Conservation (phyloP, 2,329 filamentous ascomycete genomes). For the Penicillium sp. region DNA sequence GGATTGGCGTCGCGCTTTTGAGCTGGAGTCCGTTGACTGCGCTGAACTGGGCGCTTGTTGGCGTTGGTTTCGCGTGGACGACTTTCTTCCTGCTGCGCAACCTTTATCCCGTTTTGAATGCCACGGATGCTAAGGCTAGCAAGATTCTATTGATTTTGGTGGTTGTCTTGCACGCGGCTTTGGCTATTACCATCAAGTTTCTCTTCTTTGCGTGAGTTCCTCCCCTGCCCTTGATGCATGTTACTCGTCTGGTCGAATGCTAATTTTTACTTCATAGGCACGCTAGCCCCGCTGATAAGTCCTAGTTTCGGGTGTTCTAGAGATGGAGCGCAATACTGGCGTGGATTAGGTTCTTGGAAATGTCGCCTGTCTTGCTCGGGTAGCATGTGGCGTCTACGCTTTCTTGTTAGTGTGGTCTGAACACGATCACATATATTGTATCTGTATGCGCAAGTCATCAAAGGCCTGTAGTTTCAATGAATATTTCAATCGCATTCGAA, state of each 20-base stretch:
- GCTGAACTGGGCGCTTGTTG: conserved; percentile 93
- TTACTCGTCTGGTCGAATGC: conserved; percentile 11
- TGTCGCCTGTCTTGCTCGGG: conserved; percentile 24
- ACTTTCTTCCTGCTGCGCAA: conserved; percentile 84
- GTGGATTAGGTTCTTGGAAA: conserved; percentile 2
- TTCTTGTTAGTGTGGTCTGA: conserved; percentile 12
- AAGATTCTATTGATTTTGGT: conserved; percentile 86
- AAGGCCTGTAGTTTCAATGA: conserved; percentile 13
- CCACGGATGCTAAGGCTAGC: conserved; percentile 88
- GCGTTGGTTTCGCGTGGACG: conserved; percentile 80
- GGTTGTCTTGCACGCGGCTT: conserved; percentile 81
- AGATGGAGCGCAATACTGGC: background rate
- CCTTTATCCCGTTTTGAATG: conserved; percentile 86
- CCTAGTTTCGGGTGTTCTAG: background rate
- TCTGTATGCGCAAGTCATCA: conserved; percentile 14
- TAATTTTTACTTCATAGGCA: conserved; percentile 48
- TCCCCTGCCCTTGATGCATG: background rate
- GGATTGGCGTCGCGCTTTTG: conserved; percentile 91
- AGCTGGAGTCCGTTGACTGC: conserved; percentile 85
- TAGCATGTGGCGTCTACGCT: conserved; percentile 18
- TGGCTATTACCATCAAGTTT: conserved; percentile 93
- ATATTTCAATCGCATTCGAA: conserved; percentile 6
- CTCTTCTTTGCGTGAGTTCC: conserved; percentile 79
- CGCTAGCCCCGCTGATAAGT: conserved; percentile 62
- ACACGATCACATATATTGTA: conserved; percentile 21